These are phyloP conservation scores for Paralagenidium karlingii DNA, from an alignment of 352 stramenopile genomes.

Conservation along the genomic window DNA sequence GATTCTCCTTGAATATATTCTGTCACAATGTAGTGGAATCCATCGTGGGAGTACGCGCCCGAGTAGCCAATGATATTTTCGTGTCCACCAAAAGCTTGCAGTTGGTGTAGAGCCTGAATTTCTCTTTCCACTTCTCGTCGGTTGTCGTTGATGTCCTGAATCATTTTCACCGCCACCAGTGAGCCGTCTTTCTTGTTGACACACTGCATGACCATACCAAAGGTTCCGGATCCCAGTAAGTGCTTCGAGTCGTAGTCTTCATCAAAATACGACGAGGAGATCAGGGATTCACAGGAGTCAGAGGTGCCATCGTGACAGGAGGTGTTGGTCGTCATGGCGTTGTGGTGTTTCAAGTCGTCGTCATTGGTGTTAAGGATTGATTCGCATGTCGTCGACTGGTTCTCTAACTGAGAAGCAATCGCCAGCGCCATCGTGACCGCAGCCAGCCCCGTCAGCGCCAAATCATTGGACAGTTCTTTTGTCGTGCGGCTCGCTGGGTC, in stretches of 20 bases:
- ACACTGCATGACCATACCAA: slow-evolving; percentile 80
- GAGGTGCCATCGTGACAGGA: too few species aligned
- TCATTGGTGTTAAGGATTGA: too few species aligned
- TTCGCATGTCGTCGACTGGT: too few species aligned
- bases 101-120: slow-evolving; percentile 26
- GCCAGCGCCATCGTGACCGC: too few species aligned
- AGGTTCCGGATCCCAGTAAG: slow-evolving; percentile 51
- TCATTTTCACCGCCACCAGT: slow-evolving; percentile 67
- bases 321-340: too few species aligned
- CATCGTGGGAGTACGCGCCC: slow-evolving; percentile 52
- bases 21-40: slow-evolving; percentile 75
- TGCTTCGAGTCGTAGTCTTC: slow-evolving; percentile 42
- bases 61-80: slow-evolving; percentile 45
- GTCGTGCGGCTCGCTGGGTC: too few species aligned
- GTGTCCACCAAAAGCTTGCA: slow-evolving; percentile 49
- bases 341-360: too few species aligned
- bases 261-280: slow-evolving; percentile 66
- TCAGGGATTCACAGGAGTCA: too few species aligned
- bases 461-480: too few species aligned
- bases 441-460: too few species aligned
- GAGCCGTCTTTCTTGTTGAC: slow-evolving; percentile 42
- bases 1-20: slow-evolving; percentile 61
- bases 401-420: too few species aligned
- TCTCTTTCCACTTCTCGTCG: slow-evolving; percentile 49
- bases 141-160: slow-evolving; percentile 38